Evolutionary conservation across 768 basidiomycete genomes (phyloP).

Genomic region (Sporobolomyces phaffii): DNA sequence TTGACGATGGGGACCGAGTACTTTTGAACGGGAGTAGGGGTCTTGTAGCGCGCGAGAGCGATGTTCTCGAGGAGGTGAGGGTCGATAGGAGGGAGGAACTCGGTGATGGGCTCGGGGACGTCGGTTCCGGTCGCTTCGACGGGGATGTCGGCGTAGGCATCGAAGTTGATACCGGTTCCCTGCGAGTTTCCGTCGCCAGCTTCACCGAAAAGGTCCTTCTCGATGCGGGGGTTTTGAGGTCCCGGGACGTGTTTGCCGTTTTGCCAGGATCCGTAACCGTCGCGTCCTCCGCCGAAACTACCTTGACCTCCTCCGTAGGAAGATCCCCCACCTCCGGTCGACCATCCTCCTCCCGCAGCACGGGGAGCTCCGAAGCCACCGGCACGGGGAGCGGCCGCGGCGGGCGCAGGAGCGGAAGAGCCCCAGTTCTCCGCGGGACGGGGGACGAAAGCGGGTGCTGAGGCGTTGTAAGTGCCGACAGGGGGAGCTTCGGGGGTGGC

Average conservation of each 20-base stretch:
- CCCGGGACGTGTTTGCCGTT: conserved; percentile 84
- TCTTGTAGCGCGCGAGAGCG: conserved; percentile 79
- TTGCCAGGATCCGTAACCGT: conserved; percentile 68
- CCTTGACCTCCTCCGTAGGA: conserved; percentile 16
- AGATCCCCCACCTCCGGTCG: background rate
- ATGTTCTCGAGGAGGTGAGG: conserved; percentile 94
- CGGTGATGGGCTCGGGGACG: conserved; percentile 87
- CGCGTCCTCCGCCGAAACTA: conserved; percentile 44
- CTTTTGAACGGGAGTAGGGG: conserved; percentile 98
- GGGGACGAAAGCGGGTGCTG: conserved; percentile 24
- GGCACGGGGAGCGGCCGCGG: conserved; percentile 9
- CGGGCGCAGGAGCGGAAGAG: background rate
- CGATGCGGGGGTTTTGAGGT: conserved; percentile 72
- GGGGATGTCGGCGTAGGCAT: conserved; percentile 99
- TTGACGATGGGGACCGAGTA: conserved; percentile 98
- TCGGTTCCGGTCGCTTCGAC: conserved; percentile 95
- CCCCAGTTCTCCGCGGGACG: conserved; percentile 8
- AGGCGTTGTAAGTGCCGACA: conserved; percentile 16
- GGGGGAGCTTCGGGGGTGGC: conserved; percentile 1
- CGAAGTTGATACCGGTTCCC: conserved; percentile 98
- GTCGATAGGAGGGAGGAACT: conserved; percentile 85
- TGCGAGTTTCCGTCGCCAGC: conserved; percentile 75
- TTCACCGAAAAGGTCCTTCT: conserved; percentile 95
- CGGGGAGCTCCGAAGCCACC: conserved; percentile 19
- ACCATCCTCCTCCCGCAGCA: conserved; percentile 12